These are phyloP conservation scores for Leptodermis oblonga DNA, from an alignment of 257 asterid genomes.

Conservation along the genomic window DNA sequence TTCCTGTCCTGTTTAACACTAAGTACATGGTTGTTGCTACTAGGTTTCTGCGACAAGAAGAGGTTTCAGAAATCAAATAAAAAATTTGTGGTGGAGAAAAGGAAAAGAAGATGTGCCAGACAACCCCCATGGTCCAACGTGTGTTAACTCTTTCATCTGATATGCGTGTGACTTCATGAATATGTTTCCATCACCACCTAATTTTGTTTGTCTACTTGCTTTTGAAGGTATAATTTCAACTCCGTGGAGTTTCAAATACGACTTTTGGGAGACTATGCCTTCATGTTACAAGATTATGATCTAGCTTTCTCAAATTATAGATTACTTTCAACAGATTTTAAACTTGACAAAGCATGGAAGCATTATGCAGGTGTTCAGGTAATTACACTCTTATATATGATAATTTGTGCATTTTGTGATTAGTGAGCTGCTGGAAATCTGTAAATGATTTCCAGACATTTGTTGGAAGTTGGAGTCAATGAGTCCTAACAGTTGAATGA, in stretches of 20 bases:
- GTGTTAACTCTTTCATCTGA: conserved; percentile 29
- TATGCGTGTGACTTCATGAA: conserved; percentile 22
- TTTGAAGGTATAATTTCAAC: conserved; percentile 85
- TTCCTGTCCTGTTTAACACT: conserved; percentile 5
- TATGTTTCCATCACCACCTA: conserved; percentile 24
- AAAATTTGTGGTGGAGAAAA: conserved; percentile 99
- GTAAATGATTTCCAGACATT: background rate
- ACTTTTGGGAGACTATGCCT: conserved; percentile 93
- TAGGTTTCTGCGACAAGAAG: conserved; percentile 97
- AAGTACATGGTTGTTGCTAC: conserved; percentile 17
- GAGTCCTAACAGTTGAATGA: background rate
- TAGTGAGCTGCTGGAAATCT: conserved; percentile 19
- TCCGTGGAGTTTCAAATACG: conserved; percentile 95
- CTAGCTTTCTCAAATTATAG: conserved; percentile 97
- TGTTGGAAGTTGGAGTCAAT: background rate
- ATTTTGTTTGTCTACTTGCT: conserved; percentile 35
- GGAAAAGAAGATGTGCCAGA: conserved; percentile 92
- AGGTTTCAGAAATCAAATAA: conserved; percentile 97
- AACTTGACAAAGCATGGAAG: conserved; percentile 98
- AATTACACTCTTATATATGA: conserved; percentile 1
- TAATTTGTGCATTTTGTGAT: conserved; percentile 7
- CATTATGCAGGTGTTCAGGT: conserved; percentile 98
- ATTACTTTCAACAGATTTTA: conserved; percentile 84
- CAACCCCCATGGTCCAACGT: conserved; percentile 60
- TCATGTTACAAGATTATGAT: conserved; percentile 95